Conservation (phyloP, 169 alveolate species). For the Perkinsus chesapeaki region DNA sequence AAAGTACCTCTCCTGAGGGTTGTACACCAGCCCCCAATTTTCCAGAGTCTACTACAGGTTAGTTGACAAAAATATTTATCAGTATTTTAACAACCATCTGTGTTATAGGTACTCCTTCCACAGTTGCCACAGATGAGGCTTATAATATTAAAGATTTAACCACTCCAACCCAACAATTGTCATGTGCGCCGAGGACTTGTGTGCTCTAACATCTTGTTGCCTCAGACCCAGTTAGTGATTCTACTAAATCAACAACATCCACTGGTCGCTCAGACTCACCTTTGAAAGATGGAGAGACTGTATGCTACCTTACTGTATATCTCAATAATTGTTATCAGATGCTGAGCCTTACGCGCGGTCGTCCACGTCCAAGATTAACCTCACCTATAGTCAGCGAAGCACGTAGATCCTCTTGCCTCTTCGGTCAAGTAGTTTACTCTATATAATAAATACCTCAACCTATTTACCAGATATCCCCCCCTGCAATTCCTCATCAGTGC, state of each 20-base stretch:
- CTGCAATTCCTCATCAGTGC: not conserved
- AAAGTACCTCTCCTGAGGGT: not conserved
- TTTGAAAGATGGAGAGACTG: not conserved
- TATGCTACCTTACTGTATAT: not conserved
- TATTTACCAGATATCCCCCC: not conserved
- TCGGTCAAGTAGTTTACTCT: not conserved
- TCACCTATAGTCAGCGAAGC: not conserved
- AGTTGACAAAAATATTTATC: not conserved
- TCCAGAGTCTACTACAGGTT: not conserved
- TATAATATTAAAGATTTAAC: not conserved
- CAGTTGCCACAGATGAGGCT: not conserved
- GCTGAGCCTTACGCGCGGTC: not conserved
- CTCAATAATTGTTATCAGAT: not conserved
- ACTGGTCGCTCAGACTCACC: not conserved
- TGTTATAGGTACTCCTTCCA: not conserved
- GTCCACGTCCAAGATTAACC: not conserved
- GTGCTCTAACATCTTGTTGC: not conserved
- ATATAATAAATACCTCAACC: not conserved
- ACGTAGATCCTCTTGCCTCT: not conserved
- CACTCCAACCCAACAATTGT: not conserved
- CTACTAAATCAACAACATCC: not conserved
- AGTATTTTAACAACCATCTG: not conserved
- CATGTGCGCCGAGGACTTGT: not conserved
- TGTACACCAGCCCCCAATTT: not conserved
- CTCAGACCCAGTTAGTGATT: not conserved